Evolutionary conservation across 306 rosid species (phyloP).

Genomic region (Dicorynia guianensis): DNA sequence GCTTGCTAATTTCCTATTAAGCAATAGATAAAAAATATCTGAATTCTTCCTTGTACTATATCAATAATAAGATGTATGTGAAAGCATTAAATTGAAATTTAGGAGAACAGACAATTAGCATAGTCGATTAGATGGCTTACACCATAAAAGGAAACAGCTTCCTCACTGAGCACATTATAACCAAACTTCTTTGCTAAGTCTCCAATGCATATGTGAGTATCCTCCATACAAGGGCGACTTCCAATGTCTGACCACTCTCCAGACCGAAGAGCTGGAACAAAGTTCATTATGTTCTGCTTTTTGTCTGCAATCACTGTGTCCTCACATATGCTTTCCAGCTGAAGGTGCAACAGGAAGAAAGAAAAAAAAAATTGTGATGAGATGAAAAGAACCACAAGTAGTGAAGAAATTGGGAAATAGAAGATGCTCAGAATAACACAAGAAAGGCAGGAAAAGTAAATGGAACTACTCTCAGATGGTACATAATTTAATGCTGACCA

Average conservation of each 20-base stretch:
- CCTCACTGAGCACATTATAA: constrained; percentile 41
- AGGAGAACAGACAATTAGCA: constrained; percentile 18
- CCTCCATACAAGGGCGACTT: constrained; percentile 79
- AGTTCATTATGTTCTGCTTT: constrained; percentile 57
- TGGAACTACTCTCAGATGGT: constrained; percentile 8
- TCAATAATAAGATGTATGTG: not conserved
- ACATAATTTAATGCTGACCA: not conserved
- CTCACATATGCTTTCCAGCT: constrained; percentile 95
- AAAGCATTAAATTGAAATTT: constrained; percentile 27
- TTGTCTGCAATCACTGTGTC: constrained; percentile 65
- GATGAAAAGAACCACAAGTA: constrained; percentile 21
- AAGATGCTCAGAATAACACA: constrained; percentile 24
- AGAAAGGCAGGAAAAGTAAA: constrained; percentile 19
- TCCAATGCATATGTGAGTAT: constrained; percentile 87
- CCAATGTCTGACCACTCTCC: constrained; percentile 98
- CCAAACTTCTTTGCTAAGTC: constrained; percentile 80
- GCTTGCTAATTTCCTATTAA: not conserved
- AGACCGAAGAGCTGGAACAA: constrained; percentile 73
- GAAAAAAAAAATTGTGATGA: constrained; percentile 2
- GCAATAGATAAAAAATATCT: not conserved
- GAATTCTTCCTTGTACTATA: not conserved
- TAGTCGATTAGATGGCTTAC: constrained; percentile 56
- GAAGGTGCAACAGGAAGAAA: constrained; percentile 32
- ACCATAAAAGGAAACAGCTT: constrained; percentile 89
- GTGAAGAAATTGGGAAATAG: not conserved